These are phyloP conservation scores for Barnettozyma sucrosica DNA, from an alignment of 805 yeast species.

Conservation along the genomic window DNA sequence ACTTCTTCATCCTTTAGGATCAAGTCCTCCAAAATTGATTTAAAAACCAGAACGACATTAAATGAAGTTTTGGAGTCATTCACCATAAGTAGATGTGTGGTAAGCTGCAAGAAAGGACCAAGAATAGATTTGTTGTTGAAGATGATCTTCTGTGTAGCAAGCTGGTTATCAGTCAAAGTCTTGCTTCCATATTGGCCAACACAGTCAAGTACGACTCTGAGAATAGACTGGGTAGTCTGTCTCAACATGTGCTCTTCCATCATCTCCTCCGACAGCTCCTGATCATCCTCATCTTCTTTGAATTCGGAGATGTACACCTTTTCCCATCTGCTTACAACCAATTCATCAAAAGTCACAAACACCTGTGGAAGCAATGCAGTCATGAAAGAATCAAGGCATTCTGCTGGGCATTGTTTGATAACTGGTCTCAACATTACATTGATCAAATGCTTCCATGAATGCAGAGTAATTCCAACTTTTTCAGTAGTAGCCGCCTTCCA, in stretches of 20 bases:
- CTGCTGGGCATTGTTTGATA: constrained; percentile 81
- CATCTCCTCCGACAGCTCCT: constrained; percentile 92
- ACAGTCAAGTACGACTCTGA: constrained; percentile 77
- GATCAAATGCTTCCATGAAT: constrained; percentile 96
- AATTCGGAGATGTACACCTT: constrained; percentile 43
- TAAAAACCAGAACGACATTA: constrained; percentile 76
- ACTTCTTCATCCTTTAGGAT: constrained; percentile 68
- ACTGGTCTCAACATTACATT: constrained; percentile 83
- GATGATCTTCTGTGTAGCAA: constrained; percentile 60
- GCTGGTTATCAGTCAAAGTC: constrained; percentile 50
- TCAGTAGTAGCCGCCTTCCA: constrained; percentile 77
- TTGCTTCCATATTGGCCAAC: constrained; percentile 66
- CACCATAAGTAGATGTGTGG: constrained; percentile 72
- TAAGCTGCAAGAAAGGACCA: constrained; percentile 70
- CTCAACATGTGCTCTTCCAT: constrained; percentile 93
- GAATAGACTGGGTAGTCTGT: constrained; percentile 89
- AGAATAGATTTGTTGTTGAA: constrained; percentile 58
- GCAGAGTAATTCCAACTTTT: constrained; percentile 81
- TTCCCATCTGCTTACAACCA: constrained; percentile 76
- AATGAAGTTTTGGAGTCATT: constrained; percentile 91
- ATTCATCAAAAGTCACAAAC: constrained; percentile 62
- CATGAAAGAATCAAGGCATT: constrained; percentile 63
- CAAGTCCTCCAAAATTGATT: constrained; percentile 66
- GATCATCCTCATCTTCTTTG: constrained; percentile 48
- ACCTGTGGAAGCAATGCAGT: constrained; percentile 71